Base-by-base conservation (phyloP, 495 filamentous ascomycete genomes). In the Lindgomyces ingoldianus region DNA sequence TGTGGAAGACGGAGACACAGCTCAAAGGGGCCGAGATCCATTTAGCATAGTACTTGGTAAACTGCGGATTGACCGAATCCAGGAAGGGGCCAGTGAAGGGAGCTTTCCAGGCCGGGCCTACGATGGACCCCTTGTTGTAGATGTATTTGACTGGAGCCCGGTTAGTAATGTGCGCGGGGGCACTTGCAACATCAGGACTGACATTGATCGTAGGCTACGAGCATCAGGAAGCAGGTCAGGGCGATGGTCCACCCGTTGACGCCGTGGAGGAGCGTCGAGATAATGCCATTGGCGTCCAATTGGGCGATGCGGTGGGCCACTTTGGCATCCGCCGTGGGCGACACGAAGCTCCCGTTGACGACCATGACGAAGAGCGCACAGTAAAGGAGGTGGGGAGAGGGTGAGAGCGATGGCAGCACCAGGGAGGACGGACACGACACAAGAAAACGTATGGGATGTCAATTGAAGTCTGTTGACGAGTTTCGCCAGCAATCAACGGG, bases 1-100 rank as follows among this genome's bases (percentile, higher is more conserved):
- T 98, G 84, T 98, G 94, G 80, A 98, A 98, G 63, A 98, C 92
- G 12, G 91, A 96, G 61, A 98, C 93, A 77, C 94, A 98, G 79
- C 93, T 96, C 70, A 98, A 81, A 12, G 87, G 85, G 14, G 90
- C 94, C 74, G 90, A 94, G 69, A 85, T 72, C 93, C 93, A 98
- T 83, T 98, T 96, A 29, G 82, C 87, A 73, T 90, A 81, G 77
- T 98, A 98, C 70, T 91, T 85, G 63, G 86, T 84, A 77, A 97
- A 97, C 61, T 93, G 90, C 49, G 94, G 94, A 72, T 96, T 87
- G 52, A 98, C 80, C 18, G 93, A 96, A 73, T 96, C 77, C 44
- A 98, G 82, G 76, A 98, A 98, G 9, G 94, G 94, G 19, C 94
- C 94, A 78, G 97, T 94, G 71, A 98, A 97, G 19, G 94, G 94